Base-by-base conservation (phyloP, 2,329 filamentous ascomycete species). In the Endoconidiophora laricicola region DNA sequence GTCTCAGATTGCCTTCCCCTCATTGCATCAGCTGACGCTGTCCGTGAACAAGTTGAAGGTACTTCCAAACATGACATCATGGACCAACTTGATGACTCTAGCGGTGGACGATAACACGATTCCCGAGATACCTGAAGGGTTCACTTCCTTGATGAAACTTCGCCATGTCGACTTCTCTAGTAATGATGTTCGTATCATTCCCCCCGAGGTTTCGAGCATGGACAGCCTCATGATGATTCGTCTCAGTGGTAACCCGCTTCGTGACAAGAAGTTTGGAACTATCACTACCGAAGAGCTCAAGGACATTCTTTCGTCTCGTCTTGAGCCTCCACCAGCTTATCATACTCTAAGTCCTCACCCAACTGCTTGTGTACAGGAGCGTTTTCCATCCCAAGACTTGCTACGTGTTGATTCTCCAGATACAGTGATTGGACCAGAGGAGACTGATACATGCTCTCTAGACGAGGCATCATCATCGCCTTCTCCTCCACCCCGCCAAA, bases 231-330 rank as follows among this genome's bases (percentile, higher is more conserved):
- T 78, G 18, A 80, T 80, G 60, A 73, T 96, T 40, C 78, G 81
- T 3, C 69, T 98, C 29, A 80, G 79, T 41, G 87, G 86, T n/a
- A 98, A 98, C 58, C 91, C 91, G 0, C 68, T 98, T 12, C 74
- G 84, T 12, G 87, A 95, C 61, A 87, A 83, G 61, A 94, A 87
- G 61, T 86, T 91, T 57, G 69, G 88, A 12, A 82, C 77, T 0
- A 84, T 93, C 66, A 74, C 74, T 20, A 87, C 84, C 0, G 83
- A 86, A 12, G 83, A 91, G 49, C 68, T 96, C 54, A 94, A 94
- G 63, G 74, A 76, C 40, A 77, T 80, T 41, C 66, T 95, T 41
- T 73, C 75, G 18, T 72, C 72, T 36, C 76, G 85, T 23, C 66
- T 88, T 54, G 74, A 79, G 60, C 76, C 83, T 18, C 60, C 73